Base-by-base conservation (phyloP, 176 grass and related monocot genomes). In the Avena sativa region DNA sequence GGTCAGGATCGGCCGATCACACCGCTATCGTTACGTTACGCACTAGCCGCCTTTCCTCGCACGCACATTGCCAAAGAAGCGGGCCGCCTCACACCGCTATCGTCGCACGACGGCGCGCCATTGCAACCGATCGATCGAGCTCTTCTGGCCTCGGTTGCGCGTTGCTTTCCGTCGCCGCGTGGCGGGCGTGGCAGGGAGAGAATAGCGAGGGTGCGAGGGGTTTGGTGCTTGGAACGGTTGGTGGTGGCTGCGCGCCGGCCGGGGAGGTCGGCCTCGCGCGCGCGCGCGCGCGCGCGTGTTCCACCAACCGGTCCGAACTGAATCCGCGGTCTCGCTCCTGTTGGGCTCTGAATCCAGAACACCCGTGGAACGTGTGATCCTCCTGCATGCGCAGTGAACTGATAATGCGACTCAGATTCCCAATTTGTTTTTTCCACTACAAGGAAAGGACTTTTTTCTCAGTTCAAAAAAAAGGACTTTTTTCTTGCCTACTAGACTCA, bases 181-280 rank as follows among this genome's bases (percentile, higher is more conserved):
- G 11, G 64, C 47, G 47, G 64, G 48, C 12, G 28, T 1, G 65
- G 26, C 9, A 23, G 13, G 47, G 3, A 78, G 17, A 14, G 20
- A 10, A 44, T 5, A 73, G 60, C 59, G 49, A 51, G 51, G 13
- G 13, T 14, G 13, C 51, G 51, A 63, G 43, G 20, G 12, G 20
- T 46, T 44, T 9, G 71, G 19, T 21, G 47, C 46, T 51, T 63
- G 23, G 85, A 87, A 81, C 2, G 68, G 68, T 65, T 44, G 85
- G 68, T 78, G 60, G 28, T 21, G 19, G 46, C n/a, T 53, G 11
- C 16, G 68, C 9, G 38, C 36, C 38, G 32, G 66, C 32, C 14
- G 28, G 68, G 68, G 8, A 71, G 34, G 8, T 71, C 17, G 68
- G 20, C 38, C 19, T 5, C 38, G 3, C 68, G 10, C 38, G 38